Evolutionary conservation across 2,329 filamentous ascomycete genomes (phyloP).

Genomic region (Aspergillus novofumigatus): DNA sequence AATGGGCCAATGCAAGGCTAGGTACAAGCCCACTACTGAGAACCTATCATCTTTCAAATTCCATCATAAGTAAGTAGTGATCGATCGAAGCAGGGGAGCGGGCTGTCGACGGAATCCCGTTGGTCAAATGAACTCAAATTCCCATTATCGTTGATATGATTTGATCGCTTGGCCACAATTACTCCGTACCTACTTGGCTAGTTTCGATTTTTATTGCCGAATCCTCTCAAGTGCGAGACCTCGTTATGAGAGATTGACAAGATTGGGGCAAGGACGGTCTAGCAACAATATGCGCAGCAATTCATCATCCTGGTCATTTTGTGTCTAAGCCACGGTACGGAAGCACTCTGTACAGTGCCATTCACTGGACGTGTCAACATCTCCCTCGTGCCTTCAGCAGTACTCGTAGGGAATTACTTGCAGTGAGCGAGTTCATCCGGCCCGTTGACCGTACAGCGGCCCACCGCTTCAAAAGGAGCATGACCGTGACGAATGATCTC

Average conservation of each 20-base stretch:
- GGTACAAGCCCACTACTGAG: not conserved
- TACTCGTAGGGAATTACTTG: not conserved
- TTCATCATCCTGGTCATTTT: not conserved
- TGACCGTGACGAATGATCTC: not conserved
- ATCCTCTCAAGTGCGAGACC: too few species aligned
- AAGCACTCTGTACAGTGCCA: too few species aligned
- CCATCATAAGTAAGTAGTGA: not conserved
- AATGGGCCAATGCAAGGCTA: not conserved
- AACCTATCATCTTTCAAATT: not conserved
- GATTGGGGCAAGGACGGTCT: too few species aligned
- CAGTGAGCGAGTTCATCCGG: not conserved
- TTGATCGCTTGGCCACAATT: too few species aligned
- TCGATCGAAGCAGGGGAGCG: too few species aligned
- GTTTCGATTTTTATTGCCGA: too few species aligned
- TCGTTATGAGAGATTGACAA: too few species aligned
- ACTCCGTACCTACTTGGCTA: too few species aligned
- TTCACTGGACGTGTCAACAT: not conserved
- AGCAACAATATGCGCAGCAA: not conserved
- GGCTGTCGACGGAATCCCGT: too few species aligned
- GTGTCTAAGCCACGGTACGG: not conserved
- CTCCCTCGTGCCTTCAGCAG: not conserved
- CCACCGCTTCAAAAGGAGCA: not conserved
- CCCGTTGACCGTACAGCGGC: not conserved
- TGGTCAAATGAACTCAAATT: too few species aligned
- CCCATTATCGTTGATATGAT: too few species aligned